Base-by-base conservation (phyloP, 208 protist species). In the Trypanosoma platydactyli region DNA sequence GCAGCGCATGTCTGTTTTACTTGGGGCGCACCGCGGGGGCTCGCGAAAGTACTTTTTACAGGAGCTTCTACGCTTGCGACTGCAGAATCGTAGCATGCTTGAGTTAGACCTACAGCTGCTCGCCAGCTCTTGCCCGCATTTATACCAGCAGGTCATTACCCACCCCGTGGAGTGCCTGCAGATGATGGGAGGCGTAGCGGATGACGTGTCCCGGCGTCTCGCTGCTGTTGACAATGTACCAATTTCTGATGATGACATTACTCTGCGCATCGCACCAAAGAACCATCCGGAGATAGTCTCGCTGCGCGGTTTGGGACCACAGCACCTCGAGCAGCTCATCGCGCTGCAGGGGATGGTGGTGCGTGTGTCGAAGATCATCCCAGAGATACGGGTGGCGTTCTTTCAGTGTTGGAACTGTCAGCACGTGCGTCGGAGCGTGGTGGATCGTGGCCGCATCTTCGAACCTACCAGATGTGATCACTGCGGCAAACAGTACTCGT, bases 341-440 rank as follows among this genome's bases (percentile, higher is more conserved):
- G 79, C 79, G 16, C 80, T 98, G 29, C 81, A 88, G 33, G 94
- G 94, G 1, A 98, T 98, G 91, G 91, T 98, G 33, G 91, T 96
- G 49, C 88, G 94, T n/a, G 83, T 92, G 15, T 89, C 80, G 5
- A 94, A 95, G 71, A 80, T 97, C 27, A 93, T 98, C 64, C 94
- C 94, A 1, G 92, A 98, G 69, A 90, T 98, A 18, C 85, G 84
- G 18, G 80, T 93, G 1, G 95, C 92, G 13, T 97, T 92, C 61
- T 99, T 99, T 77, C 83, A 95, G 69, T 99, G 98, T 80, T 84
- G 77, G 58, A 68, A 89, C 44, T 99, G 99, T 81, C 75, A 94
- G 53, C 62, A 82, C 30, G 76, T 84, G 15, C 84, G 91, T 52
- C 71, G 74, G 15, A 93, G 91, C 24, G 73, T 84, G 12, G 89